Conservation (phyloP, 805 yeast species). For the Pichia cabralensis region DNA sequence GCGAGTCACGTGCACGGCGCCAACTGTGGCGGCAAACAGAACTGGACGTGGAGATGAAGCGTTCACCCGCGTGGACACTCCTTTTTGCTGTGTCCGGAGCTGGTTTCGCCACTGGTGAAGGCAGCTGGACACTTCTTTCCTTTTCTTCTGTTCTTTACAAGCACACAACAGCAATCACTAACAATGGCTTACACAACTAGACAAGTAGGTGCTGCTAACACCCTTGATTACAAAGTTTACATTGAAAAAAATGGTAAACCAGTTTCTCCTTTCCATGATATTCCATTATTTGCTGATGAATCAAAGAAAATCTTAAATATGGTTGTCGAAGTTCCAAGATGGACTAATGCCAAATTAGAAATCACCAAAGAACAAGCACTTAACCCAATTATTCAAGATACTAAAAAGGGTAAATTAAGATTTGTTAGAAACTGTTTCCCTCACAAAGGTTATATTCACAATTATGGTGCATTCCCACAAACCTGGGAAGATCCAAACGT, state of each 20-base stretch:
- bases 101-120: too few relatives aligned
- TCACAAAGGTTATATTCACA: constrained; percentile 96
- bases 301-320: constrained; percentile 73
- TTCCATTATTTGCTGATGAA: constrained; percentile 88
- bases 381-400: constrained; percentile 95
- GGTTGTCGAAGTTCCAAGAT: constrained; percentile 94
- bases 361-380: constrained; percentile 73
- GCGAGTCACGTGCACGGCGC: too few relatives aligned
- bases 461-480: constrained; percentile 98
- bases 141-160: background rate
- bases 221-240: constrained; percentile 86
- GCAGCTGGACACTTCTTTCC: too few relatives aligned
- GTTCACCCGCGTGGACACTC: too few relatives aligned
- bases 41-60: too few relatives aligned
- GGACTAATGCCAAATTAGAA: constrained; percentile 97
- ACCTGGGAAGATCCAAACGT: constrained; percentile 72
- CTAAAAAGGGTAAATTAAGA: constrained; percentile 93
- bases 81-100: too few relatives aligned
- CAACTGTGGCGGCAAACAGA: too few relatives aligned
- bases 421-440: constrained; percentile 98
- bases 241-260: constrained; percentile 90
- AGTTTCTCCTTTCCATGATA: constrained; percentile 91
- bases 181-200: constrained; percentile 76
- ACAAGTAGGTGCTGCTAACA: constrained; percentile 92
- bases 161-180: too few relatives aligned